Conservation (phyloP, 306 rosid genomes). For the Fragaria nilgerrensis region DNA sequence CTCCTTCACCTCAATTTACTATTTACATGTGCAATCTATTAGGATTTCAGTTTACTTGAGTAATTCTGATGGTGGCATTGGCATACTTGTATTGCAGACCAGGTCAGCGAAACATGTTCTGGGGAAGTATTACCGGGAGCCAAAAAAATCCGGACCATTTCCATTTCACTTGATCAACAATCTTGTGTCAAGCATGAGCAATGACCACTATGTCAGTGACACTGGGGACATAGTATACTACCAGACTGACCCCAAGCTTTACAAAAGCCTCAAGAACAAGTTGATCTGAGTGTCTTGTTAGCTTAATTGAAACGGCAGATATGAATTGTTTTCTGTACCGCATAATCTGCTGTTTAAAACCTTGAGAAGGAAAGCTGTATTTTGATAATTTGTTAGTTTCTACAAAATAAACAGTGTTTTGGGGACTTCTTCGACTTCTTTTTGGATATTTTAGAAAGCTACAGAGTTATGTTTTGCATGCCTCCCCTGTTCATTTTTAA, state of each 20-base stretch:
- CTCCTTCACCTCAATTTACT: neutral
- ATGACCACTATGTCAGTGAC: constrained; percentile 85
- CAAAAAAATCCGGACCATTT: constrained; percentile 73
- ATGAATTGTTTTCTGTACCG: constrained; percentile 4
- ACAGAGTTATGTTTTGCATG: neutral
- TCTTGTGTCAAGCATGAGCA: constrained; percentile 53
- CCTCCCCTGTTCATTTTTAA: neutral
- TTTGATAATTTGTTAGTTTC: constrained; percentile 20
- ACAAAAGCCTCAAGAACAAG: constrained; percentile 35
- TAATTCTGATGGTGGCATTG: neutral
- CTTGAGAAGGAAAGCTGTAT: constrained; percentile 16
- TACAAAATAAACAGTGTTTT: constrained; percentile 16
- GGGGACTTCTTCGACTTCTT: neutral
- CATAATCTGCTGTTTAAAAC: constrained; percentile 15
- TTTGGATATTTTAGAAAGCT: neutral
- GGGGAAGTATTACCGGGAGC: constrained; percentile 87
- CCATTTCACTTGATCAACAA: constrained; percentile 68
- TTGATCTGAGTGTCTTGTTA: constrained; percentile 27
- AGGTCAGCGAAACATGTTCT: constrained; percentile 66
- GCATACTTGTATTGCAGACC: constrained; percentile 46
- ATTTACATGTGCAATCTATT: neutral
- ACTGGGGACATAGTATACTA: constrained; percentile 69
- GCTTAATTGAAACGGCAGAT: constrained; percentile 14
- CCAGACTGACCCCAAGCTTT: constrained; percentile 54
- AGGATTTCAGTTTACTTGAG: neutral